A percentile compares a stretch with the other conserved stretches of the same genome.
Evolutionary conservation across 2,329 filamentous ascomycete genomes (phyloP).

Genomic region (Hymenoscyphus albidus): DNA sequence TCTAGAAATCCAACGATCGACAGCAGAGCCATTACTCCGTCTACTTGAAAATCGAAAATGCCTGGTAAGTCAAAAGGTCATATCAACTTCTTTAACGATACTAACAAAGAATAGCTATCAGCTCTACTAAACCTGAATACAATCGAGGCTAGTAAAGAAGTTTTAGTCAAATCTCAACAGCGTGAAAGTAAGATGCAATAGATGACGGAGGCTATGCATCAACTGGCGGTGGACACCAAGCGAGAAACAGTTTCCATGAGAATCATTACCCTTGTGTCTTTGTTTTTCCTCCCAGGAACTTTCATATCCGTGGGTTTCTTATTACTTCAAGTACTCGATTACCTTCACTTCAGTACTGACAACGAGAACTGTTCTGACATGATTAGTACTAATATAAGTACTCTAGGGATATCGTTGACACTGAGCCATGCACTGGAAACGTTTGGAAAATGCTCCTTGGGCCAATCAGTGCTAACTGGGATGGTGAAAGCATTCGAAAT

Average conservation of each 20-base stretch:
- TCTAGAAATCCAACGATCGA: not conserved
- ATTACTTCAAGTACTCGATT: not conserved
- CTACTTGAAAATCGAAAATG: not conserved
- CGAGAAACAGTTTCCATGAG: constrained; percentile 40
- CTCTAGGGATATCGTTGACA: not conserved
- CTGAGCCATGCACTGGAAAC: not conserved
- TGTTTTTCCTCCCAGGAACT: constrained; percentile 41
- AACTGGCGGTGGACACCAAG: constrained; percentile 35
- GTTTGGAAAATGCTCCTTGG: not conserved
- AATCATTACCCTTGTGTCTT: constrained; percentile 39
- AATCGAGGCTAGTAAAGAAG: not conserved
- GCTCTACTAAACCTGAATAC: no score
- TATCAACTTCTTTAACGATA: no score
- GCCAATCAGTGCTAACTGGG: no score
- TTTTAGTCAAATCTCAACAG: not conserved
- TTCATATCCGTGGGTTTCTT: constrained; percentile 35
- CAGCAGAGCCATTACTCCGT: not conserved
- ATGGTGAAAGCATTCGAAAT: no score
- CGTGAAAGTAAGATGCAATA: not conserved
- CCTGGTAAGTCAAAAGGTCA: not conserved
- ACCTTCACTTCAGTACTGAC: no score
- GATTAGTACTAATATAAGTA: not conserved
- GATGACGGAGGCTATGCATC: constrained; percentile 26
- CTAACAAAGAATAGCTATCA: no score
- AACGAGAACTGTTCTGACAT: no score